Evolutionary conservation across 768 basidiomycete species (phyloP), one percentile per base, ranked within the genome.

Genomic region (Kwoniella shandongensis): DNA sequence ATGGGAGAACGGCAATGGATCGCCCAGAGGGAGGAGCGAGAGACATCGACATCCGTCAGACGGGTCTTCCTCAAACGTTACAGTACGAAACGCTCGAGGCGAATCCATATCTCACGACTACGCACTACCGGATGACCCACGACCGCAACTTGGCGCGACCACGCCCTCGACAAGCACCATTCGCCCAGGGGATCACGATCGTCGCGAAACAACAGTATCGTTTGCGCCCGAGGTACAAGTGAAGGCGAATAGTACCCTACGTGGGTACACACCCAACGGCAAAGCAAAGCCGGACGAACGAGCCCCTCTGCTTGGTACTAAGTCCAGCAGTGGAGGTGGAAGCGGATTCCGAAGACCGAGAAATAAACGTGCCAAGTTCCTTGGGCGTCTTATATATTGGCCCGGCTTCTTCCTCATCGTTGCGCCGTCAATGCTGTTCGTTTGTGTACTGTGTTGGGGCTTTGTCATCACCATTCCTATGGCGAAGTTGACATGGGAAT

Each of bases 401-500:
- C 77, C 87, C 30, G 77, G 82, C 7, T 84, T 97, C 74, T 76
- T 84, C 62, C 79, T 80, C 61, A 79, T 96, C 72, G 87, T 99
- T 67, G 88, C 91, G 0, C 96, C 96, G 5, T 79, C 91, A 61
- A 86, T 98, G 83, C 82, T 96, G 51, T 54, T 88, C 60, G 89
- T 91, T 26, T 96, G 91, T 76, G 69, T 89, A 61, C 79, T 91
- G 49, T 98, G 96, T 79, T 99, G 93, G 92, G 91, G 82, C n/a
- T 81, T 91, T 59, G 86, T 99, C 59, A 82, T 99, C 73, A 89
- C 93, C 54, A 88, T 99, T 63, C 96, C 96, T 3, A 99, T 99
- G 96, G 96, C 93, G 29, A 94, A 88, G 75, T 82, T 99, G 48
- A 90, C 86, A 65, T 98, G 94, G 94, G 89, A 85, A n/a, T 82